phyloP scores from a whole-genome alignment of 441 rosid species.

The Mallotus repandus region DNA sequence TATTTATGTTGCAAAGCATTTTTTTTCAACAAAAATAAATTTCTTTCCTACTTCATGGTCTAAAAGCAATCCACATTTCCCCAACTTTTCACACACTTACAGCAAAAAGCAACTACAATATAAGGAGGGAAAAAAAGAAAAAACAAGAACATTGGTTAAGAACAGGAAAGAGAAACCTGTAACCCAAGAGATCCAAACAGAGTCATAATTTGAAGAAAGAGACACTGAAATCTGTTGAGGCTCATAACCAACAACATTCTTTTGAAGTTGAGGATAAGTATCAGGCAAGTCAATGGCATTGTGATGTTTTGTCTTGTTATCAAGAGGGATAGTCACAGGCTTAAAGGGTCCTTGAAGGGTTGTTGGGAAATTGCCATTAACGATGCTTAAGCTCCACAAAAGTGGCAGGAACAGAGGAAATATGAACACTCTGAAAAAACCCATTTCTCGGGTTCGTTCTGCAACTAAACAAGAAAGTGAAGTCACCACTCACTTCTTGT shows the following conservation, averaged over 20 bases:
- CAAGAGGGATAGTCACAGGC: constrained; percentile 68
- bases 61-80: neutral
- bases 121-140: neutral
- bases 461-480: neutral
- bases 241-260: constrained; percentile 48
- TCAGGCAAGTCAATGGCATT: constrained; percentile 66
- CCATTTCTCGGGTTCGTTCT: neutral
- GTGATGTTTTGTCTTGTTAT: constrained; percentile 44
- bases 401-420: constrained; percentile 3
- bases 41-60: neutral
- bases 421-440: neutral
- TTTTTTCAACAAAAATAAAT: too few relatives aligned
- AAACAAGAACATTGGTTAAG: constrained; percentile 5
- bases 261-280: constrained; percentile 58
- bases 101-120: neutral
- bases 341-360: constrained; percentile 71
- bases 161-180: constrained; percentile 44
- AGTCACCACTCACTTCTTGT: neutral
- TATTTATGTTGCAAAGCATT: neutral
- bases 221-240: constrained; percentile 80
- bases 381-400: constrained; percentile 17
- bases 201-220: constrained; percentile 59
- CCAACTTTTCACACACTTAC: neutral
- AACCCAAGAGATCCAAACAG: constrained; percentile 85
- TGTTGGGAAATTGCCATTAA: constrained; percentile 40